Evolutionary conservation across 2,329 filamentous ascomycete genomes (phyloP).

Genomic region (Monilinia polystroma): DNA sequence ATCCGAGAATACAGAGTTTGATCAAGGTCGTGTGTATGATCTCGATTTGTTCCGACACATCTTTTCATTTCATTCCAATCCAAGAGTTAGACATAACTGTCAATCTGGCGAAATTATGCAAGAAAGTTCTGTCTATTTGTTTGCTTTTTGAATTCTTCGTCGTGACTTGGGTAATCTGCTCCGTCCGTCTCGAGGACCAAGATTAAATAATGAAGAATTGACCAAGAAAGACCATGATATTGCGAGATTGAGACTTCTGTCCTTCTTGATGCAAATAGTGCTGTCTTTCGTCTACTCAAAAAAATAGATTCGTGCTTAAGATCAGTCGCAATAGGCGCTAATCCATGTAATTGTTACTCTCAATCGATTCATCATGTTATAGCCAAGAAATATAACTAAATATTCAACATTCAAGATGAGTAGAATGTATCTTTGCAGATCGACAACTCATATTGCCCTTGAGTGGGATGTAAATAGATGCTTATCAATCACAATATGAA

Average conservation of each 20-base stretch:
- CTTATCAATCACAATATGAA: not conserved
- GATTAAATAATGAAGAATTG: not conserved
- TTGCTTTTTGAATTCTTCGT: no score
- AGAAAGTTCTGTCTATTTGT: no score
- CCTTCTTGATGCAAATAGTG: not conserved
- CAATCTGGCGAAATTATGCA: no score
- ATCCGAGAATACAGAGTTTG: no score
- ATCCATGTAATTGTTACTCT: not conserved
- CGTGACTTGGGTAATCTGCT: no score
- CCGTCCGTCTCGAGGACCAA: no score
- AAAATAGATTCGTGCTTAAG: not conserved
- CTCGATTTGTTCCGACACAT: no score
- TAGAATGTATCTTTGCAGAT: not conserved
- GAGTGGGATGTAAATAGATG: not conserved
- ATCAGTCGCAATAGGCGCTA: not conserved
- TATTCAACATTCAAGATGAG: not conserved
- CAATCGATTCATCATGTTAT: not conserved
- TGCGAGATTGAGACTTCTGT: not conserved
- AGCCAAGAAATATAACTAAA: not conserved
- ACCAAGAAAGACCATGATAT: not conserved
- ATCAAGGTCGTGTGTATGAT: no score
- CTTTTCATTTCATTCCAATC: no score
- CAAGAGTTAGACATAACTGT: no score
- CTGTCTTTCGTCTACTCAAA: not conserved
- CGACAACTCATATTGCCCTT: not conserved